phyloP scores from a whole-genome alignment of 305 asterid genomes.

The Solanum chacoense region DNA sequence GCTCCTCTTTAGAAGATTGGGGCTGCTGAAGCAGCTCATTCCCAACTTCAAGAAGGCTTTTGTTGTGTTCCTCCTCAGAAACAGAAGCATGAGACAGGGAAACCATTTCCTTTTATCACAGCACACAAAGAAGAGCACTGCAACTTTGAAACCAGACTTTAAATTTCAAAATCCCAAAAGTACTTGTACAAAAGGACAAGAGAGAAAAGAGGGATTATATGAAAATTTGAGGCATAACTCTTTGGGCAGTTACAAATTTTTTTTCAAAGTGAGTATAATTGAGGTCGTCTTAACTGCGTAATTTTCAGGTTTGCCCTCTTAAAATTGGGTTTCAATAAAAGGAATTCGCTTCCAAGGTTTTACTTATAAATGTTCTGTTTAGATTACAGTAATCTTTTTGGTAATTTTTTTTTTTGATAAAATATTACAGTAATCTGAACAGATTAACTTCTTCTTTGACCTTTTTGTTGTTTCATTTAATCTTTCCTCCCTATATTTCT shows the following conservation, averaged over 20 bases:
- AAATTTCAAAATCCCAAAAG: not conserved
- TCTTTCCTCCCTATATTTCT: not conserved
- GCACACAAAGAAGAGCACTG: not conserved
- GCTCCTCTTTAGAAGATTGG: constrained; percentile 10
- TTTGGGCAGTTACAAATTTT: not conserved
- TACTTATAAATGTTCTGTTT: not conserved
- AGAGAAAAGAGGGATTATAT: not conserved
- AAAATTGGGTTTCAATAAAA: not conserved
- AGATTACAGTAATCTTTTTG: not conserved
- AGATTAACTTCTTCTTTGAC: not conserved
- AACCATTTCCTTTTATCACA: not conserved
- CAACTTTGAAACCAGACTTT: not conserved
- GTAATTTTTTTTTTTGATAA: too few relatives aligned
- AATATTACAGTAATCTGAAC: not conserved
- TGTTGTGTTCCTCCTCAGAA: not conserved
- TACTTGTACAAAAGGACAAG: not conserved
- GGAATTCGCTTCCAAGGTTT: not conserved
- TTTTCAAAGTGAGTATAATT: not conserved
- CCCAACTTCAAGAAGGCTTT: constrained; percentile 7
- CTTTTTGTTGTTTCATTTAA: not conserved
- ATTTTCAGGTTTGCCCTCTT: not conserved
- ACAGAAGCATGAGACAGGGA: not conserved
- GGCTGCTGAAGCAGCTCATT: constrained; percentile 6
- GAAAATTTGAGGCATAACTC: not conserved
- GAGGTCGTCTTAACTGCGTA: not conserved